phyloP scores from a whole-genome alignment of 208 protist species.

The Wallacemonas sp. region DNA sequence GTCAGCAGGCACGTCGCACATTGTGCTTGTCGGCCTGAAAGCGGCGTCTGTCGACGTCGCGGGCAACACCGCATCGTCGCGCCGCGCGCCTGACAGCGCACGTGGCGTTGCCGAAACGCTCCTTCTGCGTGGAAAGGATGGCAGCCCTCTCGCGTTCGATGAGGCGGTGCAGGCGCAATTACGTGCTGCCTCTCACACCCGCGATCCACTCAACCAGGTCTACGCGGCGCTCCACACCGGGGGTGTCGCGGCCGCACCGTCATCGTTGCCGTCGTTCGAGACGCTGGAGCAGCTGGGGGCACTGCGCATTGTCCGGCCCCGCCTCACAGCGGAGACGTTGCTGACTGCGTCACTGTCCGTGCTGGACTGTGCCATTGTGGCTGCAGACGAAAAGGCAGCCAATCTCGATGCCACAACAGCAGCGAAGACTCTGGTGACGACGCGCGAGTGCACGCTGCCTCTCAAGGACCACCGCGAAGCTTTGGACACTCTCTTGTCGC shows the following conservation, averaged over 20 bases:
- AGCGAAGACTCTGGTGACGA: background rate
- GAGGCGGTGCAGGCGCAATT: background rate
- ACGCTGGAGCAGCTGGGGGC: background rate
- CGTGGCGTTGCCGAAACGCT: background rate
- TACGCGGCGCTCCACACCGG: background rate
- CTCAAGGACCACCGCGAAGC: background rate
- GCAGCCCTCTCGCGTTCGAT: background rate
- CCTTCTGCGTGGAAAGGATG: constrained; percentile 14
- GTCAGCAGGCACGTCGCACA: too few species aligned
- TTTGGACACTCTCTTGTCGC: background rate
- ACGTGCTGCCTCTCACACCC: background rate
- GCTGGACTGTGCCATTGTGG: background rate
- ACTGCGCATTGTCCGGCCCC: constrained; percentile 8
- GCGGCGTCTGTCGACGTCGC: too few species aligned
- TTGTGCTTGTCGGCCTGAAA: constrained; percentile 5
- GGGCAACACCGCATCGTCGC: background rate
- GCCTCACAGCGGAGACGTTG: background rate
- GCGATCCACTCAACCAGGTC: constrained; percentile 14
- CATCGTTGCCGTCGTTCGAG: background rate
- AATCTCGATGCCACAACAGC: background rate
- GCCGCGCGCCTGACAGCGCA: background rate
- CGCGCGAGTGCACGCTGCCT: background rate
- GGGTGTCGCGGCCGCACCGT: background rate
- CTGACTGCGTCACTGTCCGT: background rate
- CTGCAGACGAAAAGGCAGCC: too few species aligned